Evolutionary conservation across 148 eudicot species (phyloP).

Genomic region (Chenopodium berlandieri): DNA sequence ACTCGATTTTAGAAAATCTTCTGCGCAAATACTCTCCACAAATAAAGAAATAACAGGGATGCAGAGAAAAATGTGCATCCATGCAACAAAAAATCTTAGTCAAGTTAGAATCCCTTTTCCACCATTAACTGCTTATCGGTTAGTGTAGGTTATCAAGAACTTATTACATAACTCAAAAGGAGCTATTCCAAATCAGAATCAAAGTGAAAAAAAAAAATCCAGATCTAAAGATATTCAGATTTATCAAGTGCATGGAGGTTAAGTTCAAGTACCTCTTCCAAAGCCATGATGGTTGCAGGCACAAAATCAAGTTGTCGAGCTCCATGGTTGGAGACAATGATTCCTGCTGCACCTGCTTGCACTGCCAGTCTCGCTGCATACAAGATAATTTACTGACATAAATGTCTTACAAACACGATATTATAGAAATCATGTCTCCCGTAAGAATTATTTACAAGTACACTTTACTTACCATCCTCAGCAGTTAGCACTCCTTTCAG

Average conservation of each 20-base stretch:
- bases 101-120: too few species aligned
- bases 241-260: background rate
- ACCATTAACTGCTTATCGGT: too few species aligned
- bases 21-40: too few species aligned
- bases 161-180: background rate
- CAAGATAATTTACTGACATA: background rate
- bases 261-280: conserved; percentile 59
- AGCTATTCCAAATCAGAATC: background rate
- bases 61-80: too few species aligned
- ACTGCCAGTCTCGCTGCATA: conserved; percentile 55
- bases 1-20: too few species aligned
- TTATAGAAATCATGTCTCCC: background rate
- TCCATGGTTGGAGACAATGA: conserved; percentile 83
- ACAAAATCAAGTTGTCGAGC: conserved; percentile 85
- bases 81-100: too few species aligned
- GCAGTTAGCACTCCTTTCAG: conserved; percentile 93
- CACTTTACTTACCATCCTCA: conserved; percentile 69
- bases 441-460: background rate
- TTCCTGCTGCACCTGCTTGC: conserved; percentile 70
- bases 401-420: background rate
- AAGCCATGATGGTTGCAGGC: conserved; percentile 69
- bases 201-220: background rate
- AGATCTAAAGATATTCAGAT: background rate
- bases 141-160: too few species aligned
- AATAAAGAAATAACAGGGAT: too few species aligned